Conservation (phyloP, 768 basidiomycete genomes). For the Clavulina sp. region DNA sequence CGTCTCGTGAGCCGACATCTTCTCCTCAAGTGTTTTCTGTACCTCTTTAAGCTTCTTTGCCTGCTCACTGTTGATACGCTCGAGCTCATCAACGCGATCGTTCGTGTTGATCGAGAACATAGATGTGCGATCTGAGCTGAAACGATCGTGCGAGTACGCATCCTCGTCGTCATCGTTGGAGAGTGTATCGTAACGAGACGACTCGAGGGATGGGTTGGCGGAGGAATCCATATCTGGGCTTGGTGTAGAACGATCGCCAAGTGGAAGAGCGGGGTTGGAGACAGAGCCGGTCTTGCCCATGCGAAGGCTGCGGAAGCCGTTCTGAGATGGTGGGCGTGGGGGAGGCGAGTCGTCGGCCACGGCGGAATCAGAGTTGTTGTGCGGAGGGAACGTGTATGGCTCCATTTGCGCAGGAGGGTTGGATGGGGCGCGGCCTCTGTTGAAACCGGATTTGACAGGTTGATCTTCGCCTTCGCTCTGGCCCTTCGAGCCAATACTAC, state of each 20-base stretch:
- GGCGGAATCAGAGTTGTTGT: too few relatives aligned
- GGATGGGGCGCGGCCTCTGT: too few relatives aligned
- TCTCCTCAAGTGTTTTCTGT: slow-evolving; percentile 46
- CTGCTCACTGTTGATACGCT: slow-evolving; percentile 59
- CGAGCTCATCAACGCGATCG: slow-evolving; percentile 39
- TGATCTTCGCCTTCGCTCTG: not conserved
- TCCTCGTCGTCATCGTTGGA: not conserved
- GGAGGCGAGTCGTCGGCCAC: too few relatives aligned
- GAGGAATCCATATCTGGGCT: too few relatives aligned
- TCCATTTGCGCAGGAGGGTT: too few relatives aligned
- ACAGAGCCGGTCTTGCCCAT: too few relatives aligned
- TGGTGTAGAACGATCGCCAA: too few relatives aligned
- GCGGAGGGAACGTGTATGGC: too few relatives aligned
- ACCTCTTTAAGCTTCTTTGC: slow-evolving; percentile 55
- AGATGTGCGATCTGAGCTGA: not conserved
- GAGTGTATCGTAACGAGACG: not conserved
- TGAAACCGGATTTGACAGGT: too few relatives aligned
- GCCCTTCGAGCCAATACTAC: not conserved
- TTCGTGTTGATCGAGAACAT: not conserved
- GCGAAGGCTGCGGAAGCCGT: too few relatives aligned
- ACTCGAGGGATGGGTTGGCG: not conserved
- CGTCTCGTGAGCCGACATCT: slow-evolving; percentile 56
- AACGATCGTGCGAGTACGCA: not conserved
- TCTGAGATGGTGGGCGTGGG: too few relatives aligned
- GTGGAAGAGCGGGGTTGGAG: too few relatives aligned